Conservation (phyloP, 2,329 filamentous ascomycete species). For the Amesomyces nigricolor region DNA sequence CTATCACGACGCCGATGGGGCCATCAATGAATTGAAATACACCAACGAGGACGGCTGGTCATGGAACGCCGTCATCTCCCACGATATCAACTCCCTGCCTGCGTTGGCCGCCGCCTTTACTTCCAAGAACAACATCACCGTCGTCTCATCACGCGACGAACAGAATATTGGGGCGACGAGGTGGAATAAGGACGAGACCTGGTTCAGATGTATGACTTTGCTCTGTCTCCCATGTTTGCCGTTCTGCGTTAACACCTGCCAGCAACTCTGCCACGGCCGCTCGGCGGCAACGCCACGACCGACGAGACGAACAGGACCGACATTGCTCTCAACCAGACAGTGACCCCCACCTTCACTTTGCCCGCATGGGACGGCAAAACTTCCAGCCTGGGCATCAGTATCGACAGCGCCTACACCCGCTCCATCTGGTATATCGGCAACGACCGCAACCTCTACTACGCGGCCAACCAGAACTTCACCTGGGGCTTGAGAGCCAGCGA, state of each 20-base stretch:
- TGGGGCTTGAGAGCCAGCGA: slow-evolving; percentile 29
- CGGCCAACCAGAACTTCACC: slow-evolving; percentile 26
- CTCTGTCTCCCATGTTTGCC: not conserved
- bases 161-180: slow-evolving; percentile 32
- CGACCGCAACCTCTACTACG: slow-evolving; percentile 32
- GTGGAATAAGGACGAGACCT: slow-evolving; percentile 28
- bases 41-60: slow-evolving; percentile 27
- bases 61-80: slow-evolving; percentile 31
- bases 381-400: slow-evolving; percentile 27
- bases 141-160: slow-evolving; percentile 31
- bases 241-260: slow-evolving; percentile 14
- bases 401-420: slow-evolving; percentile 28
- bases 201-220: slow-evolving; percentile 31
- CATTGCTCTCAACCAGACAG: slow-evolving; percentile 24
- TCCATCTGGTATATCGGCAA: slow-evolving; percentile 36
- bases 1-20: slow-evolving; percentile 32
- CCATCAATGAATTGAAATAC: slow-evolving; percentile 32
- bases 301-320: slow-evolving; percentile 25
- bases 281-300: slow-evolving; percentile 26
- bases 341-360: slow-evolving; percentile 28
- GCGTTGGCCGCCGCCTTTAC: slow-evolving; percentile 31
- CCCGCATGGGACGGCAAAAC: slow-evolving; percentile 31
- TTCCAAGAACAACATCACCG: slow-evolving; percentile 31
- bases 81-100: slow-evolving; percentile 27
- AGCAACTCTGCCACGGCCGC: slow-evolving; percentile 33